Base-by-base conservation (phyloP, 495 filamentous ascomycete species). In the Lophiotrema nucula region DNA sequence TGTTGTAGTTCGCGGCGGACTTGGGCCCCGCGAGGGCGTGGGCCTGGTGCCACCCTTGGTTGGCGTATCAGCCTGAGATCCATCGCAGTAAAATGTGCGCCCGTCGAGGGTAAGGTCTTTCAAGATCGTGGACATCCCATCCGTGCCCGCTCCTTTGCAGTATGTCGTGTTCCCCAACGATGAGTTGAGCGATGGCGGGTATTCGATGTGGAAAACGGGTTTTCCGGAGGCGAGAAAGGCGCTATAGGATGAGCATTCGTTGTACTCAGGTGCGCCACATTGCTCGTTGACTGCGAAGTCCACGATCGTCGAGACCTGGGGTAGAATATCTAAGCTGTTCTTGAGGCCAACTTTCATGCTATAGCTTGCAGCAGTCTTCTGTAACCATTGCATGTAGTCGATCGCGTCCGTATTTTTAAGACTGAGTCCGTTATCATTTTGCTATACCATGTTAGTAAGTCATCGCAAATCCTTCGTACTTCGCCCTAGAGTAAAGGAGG, bases 201-300 rank as follows among this genome's bases (percentile, higher is more conserved):
- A 88, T 69, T 88, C 86, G 53, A 88, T 84, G 60, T 88, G 80
- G 62, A 88, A 88, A n/a, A 89, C 83, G 0, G 85, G 85, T 69
- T 88, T 88, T 45, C 70, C 72, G 3, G 73, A 76, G n/a, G 73
- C 58, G 15, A 81, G 74, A 59, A 88, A 88, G 11, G 76, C 65
- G 2, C 69, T 67, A 60, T 81, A 86, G 1, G 64, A 71, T 28
- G 70, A 72, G 57, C 84, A 88, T 62, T 84, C 81, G 47, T 77
- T 79, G 66, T 81, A 66, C 1, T 77, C 77, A n/a, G n/a, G n/a
- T 16, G 38, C 47, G 11, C 10, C 39, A 63, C 86, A 89, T 67
- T 88, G 81, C 74, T 89, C 86, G 67, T 88, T 87, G 41, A 89
- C 84, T 6, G 75, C 77, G 73, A 85, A 89, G 58, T 88, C 77